Evolutionary conservation across 345 rosid genomes (phyloP), one percentile per base, ranked within the genome.

Genomic region (Hibiscus syriacus): DNA sequence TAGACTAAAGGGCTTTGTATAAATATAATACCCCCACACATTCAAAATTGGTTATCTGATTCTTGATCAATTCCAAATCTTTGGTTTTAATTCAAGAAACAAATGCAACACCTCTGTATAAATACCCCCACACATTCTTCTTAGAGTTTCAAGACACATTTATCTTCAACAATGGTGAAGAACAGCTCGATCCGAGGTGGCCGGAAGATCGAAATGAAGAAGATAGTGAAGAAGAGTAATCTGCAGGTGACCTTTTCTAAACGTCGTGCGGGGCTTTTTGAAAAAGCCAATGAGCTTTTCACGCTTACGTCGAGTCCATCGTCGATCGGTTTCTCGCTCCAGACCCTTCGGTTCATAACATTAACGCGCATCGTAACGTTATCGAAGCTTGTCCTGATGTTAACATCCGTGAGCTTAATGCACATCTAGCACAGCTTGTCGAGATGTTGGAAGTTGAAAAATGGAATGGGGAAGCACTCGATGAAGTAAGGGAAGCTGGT

Each of bases 221-320:
- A 68, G 64, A 82, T 80, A 25, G 17, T 32, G 1, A 71, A 82
- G 72, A 77, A 80, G 49, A 82, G 26, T 17, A 72, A 73, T 20
- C 76, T 71, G 2, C 82, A 82, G 32, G 86, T 86, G 16, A 84
- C 90, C n/a, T 84, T 86, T 79, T 86, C 90, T 0, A 86, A 86
- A 68, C 85, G 86, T 4, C 74, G 81, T 0, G 66, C 82, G 0
- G 85, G 86, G 1, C 76, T 84, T 0, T 80, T 86, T 74, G 84
- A 82, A 75, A 86, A 86, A 55, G 88, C 86, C 0, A 86, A 80
- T 26, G 88, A 86, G 62, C 83, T 84, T 0, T 72, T 80, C 77
- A 82, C 85, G 0, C 79, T 84, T 2, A 71, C 14, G 86, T 83
- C 5, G 79, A 84, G 0, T 25, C 68, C 19, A 58, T 81, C 2